A percentile compares a stretch with the other conserved stretches of the same genome.
Evolutionary conservation across 1,284 basidiomycete genomes (phyloP).

Genomic region (Schizophyllum commune): DNA sequence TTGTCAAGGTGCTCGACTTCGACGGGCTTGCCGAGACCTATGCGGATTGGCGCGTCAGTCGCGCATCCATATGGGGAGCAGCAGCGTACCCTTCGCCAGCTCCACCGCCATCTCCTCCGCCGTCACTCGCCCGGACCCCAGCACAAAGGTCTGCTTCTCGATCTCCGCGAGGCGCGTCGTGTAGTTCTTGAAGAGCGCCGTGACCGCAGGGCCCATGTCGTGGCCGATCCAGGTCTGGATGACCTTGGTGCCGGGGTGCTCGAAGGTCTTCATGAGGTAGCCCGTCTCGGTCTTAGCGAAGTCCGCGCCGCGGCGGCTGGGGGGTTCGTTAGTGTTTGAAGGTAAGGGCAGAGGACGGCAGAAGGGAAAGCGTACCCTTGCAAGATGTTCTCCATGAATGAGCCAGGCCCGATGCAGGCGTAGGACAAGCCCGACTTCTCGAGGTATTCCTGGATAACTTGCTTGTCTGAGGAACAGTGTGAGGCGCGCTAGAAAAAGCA

Average conservation of each 20-base stretch:
- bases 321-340: background rate
- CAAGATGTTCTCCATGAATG: constrained; percentile 22
- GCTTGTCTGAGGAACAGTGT: constrained; percentile 18
- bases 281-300: background rate
- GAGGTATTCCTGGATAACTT: constrained; percentile 21
- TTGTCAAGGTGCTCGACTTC: background rate
- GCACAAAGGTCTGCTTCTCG: constrained; percentile 1
- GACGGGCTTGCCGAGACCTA: constrained; percentile 4
- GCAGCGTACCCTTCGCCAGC: constrained; percentile 4
- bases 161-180: background rate
- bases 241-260: background rate
- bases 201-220: constrained; percentile 2
- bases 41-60: background rate
- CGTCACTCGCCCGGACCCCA: background rate
- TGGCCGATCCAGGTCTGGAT: constrained; percentile 6
- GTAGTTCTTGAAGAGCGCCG: constrained; percentile 6
- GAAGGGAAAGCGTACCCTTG: background rate
- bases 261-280: background rate
- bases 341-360: too few relatives aligned
- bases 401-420: constrained; percentile 20
- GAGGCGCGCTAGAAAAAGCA: background rate
- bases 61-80: background rate
- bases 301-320: background rate
- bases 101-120: constrained; percentile 1
- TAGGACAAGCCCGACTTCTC: constrained; percentile 16